These are phyloP conservation scores for Avena atlantica DNA, from an alignment of 176 grass and related monocot species.

Conservation along the genomic window DNA sequence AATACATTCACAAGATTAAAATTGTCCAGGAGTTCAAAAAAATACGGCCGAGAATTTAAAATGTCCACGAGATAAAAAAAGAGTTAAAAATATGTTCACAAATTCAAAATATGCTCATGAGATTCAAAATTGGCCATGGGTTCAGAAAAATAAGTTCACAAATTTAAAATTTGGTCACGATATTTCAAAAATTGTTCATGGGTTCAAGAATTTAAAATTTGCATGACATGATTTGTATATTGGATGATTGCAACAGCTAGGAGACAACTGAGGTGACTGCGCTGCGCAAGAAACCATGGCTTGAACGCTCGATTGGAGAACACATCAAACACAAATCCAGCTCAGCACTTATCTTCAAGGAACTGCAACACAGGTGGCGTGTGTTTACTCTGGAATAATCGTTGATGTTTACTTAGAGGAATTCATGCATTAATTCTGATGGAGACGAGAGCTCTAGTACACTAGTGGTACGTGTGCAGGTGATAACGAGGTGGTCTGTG, in stretches of 20 bases:
- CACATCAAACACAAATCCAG: conserved; percentile 31
- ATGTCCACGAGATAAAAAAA: too few relatives aligned
- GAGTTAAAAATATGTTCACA: too few relatives aligned
- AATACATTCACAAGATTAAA: too few relatives aligned
- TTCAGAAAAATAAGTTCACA: too few relatives aligned
- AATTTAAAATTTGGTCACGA: too few relatives aligned
- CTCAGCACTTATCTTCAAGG: conserved; percentile 58
- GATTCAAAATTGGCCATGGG: too few relatives aligned
- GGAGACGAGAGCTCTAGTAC: conserved; percentile 27
- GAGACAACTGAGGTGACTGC: conserved; percentile 1
- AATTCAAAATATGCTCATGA: too few relatives aligned
- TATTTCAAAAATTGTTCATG: too few relatives aligned
- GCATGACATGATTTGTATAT: not conserved
- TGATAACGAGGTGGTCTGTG: conserved; percentile 12
- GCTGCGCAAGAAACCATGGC: conserved; percentile 8
- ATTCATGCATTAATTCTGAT: conserved; percentile 26
- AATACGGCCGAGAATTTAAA: too few relatives aligned
- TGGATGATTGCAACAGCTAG: conserved; percentile 40
- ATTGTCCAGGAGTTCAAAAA: too few relatives aligned
- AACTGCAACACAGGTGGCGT: conserved; percentile 35
- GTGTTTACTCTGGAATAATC: not conserved
- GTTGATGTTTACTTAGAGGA: not conserved
- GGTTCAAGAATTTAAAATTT: too few relatives aligned
- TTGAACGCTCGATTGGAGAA: not conserved
- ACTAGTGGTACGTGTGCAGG: not conserved